Evolutionary conservation across 2,329 filamentous ascomycete genomes (phyloP), one percentile per base, ranked within the genome.

Genomic region (Coniochaeta sp.): DNA sequence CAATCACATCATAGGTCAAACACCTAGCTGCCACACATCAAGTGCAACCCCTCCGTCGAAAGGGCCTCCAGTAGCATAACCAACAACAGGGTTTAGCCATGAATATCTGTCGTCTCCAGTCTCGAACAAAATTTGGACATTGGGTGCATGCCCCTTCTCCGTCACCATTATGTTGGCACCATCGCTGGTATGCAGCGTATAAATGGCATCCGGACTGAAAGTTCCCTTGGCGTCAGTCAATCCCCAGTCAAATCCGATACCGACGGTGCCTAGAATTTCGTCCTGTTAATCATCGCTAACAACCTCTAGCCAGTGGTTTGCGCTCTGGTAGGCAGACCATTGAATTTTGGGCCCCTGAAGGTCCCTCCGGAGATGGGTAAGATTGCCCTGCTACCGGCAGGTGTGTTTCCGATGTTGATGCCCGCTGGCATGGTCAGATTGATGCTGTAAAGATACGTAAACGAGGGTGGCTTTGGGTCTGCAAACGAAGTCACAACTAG

Each of bases 171-270:
- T 75, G 57, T 73, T 69, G 14, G 67, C 71, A 3, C 74, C 73
- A 60, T 77, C 74, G 19, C 66, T 58, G 0, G 75, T 77, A n/a
- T 70, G 63, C 17, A 77, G 64, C n/a, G 72, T 69, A 44, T 76
- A 76, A 17, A 74, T 65, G 16, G 73, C 74, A 50, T 76, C 71
- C 0, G 75, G 73, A 59, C 70, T 73, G 64, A 76, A 76, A 4
- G 67, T 62, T 9, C 73, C 72, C 22, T 70, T 69, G 19, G 62
- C 63, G 61, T 75, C 72, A 0, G 69, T 72, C 17, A 75, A 64
- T 16, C 73, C 73, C 70, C 69, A 74, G 65, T 77, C 74, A 7
- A 72, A 68, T 16, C 74, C 74, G 14, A 70, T 65, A 8, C 47
- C 47, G 4, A 52, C 47, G 14, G 47, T 52, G 4, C 47, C 47